Evolutionary conservation across 495 filamentous ascomycete species (phyloP), one percentile per base, ranked within the genome.

Genomic region (Hypoxylon crocopeplum): DNA sequence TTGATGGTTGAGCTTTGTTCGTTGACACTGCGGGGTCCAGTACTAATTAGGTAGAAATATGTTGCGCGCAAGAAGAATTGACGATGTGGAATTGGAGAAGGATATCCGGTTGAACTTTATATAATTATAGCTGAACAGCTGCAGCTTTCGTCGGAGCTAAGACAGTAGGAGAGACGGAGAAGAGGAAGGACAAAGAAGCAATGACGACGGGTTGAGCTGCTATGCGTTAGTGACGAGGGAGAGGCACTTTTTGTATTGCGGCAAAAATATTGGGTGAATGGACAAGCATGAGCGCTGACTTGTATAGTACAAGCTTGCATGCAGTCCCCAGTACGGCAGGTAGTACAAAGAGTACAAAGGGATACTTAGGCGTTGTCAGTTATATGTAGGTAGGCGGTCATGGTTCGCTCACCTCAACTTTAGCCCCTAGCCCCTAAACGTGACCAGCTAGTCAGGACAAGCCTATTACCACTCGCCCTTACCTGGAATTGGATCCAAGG

Each of bases 211-310:
- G 48, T 39, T 15, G 22, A 44, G 22, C 40, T 8, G 17, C 29
- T 12, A 30, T 25, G 33, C 25, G 21, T 40, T 42, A 33, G 39
- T 56, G 55, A 66, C 42, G 62, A 66, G 56, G 55, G 25, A 36
- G 56, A 60, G 62, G 56, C 46, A 66, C 46, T 60, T 66, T 66
- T 66, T 66, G 62, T 66, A 66, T 66, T 53, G 56, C 56, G 56
- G 56, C 52, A 61, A 61, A 65, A 57, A 33, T 51, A 61, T 60
- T 66, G 40, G 62, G 50, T 50, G 49, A 48, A 64, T 58, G 47
- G 30, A 38, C 19, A 51, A 38, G 55, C 5, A n/a, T 1, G 24
- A 11, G 8, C 13, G 41, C 41, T 27, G 2, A 7, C 4, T 30
- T 46, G 20, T 63, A 63, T 41, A 46, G 53, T 41, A 55, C 46